A percentile compares a stretch with the other conserved stretches of the same genome.
Conservation (phyloP, 225 moss, liverwort and hornwort genomes). For the Pseudoscleropodium purum region DNA sequence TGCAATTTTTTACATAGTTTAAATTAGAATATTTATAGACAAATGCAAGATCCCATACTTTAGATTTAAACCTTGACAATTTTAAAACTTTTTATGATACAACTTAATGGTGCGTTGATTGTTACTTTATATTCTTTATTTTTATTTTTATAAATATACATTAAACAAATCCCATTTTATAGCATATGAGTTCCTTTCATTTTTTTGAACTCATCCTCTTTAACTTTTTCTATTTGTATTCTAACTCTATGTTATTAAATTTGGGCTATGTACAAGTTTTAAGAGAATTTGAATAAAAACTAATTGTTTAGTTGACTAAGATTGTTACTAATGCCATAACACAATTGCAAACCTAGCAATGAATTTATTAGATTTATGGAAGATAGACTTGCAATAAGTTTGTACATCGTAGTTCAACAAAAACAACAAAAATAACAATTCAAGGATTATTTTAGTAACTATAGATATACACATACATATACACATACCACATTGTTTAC, state of each 20-base stretch:
- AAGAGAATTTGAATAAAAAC: background rate
- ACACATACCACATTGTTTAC: background rate
- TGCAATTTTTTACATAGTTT: background rate
- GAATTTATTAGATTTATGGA: background rate
- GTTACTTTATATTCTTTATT: background rate
- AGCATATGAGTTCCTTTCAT: rapidly evolving
- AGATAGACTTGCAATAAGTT: background rate
- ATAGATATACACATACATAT: too few relatives aligned
- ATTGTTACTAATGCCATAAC: background rate
- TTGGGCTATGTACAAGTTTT: background rate
- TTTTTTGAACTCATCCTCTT: rapidly evolving
- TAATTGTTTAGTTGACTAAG: rapidly evolving
- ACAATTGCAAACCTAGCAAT: background rate
- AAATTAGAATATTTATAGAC: background rate
- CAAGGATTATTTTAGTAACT: too few relatives aligned
- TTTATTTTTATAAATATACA: background rate
- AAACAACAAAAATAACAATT: background rate
- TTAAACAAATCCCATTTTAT: background rate
- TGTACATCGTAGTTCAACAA: background rate
- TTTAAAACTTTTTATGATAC: background rate
- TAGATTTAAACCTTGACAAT: background rate
- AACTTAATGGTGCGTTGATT: background rate
- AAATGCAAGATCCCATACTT: background rate
- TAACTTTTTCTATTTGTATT: background rate
- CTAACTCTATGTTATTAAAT: rapidly evolving